These are phyloP conservation scores for Aegilops longissima DNA, from an alignment of 176 grass and related monocot species.

Conservation along the genomic window DNA sequence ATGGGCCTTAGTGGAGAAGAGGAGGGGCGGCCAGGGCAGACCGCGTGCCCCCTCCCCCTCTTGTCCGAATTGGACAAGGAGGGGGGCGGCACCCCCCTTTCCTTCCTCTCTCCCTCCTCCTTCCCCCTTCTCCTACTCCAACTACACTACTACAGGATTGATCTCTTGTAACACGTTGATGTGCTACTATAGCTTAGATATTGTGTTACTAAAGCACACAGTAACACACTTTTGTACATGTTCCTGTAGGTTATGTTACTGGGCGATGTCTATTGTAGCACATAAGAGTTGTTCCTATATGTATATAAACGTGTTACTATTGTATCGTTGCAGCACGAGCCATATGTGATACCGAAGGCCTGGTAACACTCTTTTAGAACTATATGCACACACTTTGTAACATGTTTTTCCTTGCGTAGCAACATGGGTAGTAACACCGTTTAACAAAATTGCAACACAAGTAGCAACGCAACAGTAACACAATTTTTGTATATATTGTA, in stretches of 20 bases:
- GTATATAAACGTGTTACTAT: not conserved
- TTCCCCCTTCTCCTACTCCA: too few species aligned
- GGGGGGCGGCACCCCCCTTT: too few species aligned
- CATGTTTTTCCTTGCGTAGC: not conserved
- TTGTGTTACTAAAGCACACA: not conserved
- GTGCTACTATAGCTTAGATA: too few species aligned
- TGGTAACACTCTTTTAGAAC: not conserved
- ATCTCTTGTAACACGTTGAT: too few species aligned
- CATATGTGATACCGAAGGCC: not conserved
- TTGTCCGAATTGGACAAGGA: too few species aligned
- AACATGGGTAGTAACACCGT: not conserved
- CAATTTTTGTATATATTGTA: too few species aligned
- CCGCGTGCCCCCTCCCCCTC: too few species aligned
- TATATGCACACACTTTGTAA: not conserved
- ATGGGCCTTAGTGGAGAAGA: too few species aligned
- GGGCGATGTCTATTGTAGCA: not conserved
- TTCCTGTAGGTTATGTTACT: not conserved
- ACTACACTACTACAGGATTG: too few species aligned
- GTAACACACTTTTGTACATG: not conserved
- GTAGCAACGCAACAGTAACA: too few species aligned
- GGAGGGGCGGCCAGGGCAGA: too few species aligned
- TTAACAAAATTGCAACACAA: not conserved
- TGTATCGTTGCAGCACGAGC: not conserved
- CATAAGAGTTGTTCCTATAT: not conserved
- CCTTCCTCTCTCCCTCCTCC: too few species aligned